Base-by-base conservation (phyloP, 1,284 basidiomycete species). In the Cutaneotrichosporon cavernicola region DNA sequence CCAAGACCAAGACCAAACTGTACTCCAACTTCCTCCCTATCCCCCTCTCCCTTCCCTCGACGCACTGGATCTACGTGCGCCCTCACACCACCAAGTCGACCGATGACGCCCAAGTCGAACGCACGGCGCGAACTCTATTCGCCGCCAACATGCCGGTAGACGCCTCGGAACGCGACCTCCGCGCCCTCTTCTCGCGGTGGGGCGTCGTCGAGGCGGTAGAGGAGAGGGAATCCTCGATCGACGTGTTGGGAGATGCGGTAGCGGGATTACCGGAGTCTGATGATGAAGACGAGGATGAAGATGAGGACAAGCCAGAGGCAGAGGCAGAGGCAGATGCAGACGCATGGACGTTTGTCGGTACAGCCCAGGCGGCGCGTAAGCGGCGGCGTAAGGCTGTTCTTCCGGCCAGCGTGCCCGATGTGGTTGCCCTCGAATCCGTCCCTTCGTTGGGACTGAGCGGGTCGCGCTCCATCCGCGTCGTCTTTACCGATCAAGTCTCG, bases 121-220 rank as follows among this genome's bases (percentile, higher is more conserved):
- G 68, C 8, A 69, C 73, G 60, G 62, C 61, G 18, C 85, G 92
- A 57, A 93, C 91, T 0, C 81, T 94, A 14, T 96, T 96, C 73
- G 81, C 93, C 10, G 90, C 90, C 63, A 94, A 96, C 73, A 80
- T 93, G 4, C 92, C 92, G 2, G 87, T 90, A 58, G 91, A 94
- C 76, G 86, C 90, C 4, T 90, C 89, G 0, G 89, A 90, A 69
- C 84, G 89, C 56, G 90, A 91, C 73, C 78, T 94, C 1, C 82
- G 86, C 4, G 79, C 86, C 2, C 82, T 94, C 22, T 92, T 93
- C 82, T 88, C 88, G 71, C 73, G 83, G 16, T 86, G 84, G 65
- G 92, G 92, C 18, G 88, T 88, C 0, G 84, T 94, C 14, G 92
- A 95, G 79, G 83, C 82, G 61, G 86, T 92, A 2, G 73, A 86